These are phyloP conservation scores for Candida chilensis DNA, from an alignment of 805 yeast genomes.

Conservation along the genomic window DNA sequence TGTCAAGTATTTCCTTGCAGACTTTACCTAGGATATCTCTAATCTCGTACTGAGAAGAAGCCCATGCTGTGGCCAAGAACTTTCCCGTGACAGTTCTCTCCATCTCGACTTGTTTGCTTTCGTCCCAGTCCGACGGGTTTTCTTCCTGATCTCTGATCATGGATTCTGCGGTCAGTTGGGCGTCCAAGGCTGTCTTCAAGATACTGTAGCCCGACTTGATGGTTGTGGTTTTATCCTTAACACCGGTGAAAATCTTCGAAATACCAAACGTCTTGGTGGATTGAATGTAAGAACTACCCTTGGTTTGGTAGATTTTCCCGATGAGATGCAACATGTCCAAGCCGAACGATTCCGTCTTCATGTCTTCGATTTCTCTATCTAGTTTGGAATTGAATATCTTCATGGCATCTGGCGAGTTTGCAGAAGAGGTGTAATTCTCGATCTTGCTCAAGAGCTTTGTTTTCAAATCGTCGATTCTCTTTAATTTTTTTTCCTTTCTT, in stretches of 20 bases:
- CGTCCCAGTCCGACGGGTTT: slow-evolving; percentile 2
- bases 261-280: slow-evolving; percentile 82
- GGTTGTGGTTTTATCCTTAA: slow-evolving; percentile 76
- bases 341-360: slow-evolving; percentile 95
- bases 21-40: slow-evolving; percentile 79
- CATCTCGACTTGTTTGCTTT: slow-evolving; percentile 45
- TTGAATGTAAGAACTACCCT: slow-evolving; percentile 65
- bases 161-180: slow-evolving; percentile 70
- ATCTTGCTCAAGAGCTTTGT: slow-evolving; percentile 39
- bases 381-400: slow-evolving; percentile 44
- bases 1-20: slow-evolving; percentile 47
- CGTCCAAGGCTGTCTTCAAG: slow-evolving; percentile 78
- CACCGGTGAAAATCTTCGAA: slow-evolving; percentile 71
- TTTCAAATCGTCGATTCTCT: slow-evolving; percentile 42
- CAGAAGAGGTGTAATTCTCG: slow-evolving; percentile 44
- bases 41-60: slow-evolving; percentile 82
- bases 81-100: slow-evolving; percentile 83
- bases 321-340: slow-evolving; percentile 76
- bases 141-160: slow-evolving; percentile 63
- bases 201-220: slow-evolving; percentile 81
- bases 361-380: slow-evolving; percentile 57
- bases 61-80: slow-evolving; percentile 91
- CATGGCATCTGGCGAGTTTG: slow-evolving; percentile 51
- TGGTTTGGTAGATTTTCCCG: slow-evolving; percentile 68
- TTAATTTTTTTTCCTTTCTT: slow-evolving; percentile 38